Evolutionary conservation across 495 filamentous ascomycete genomes (phyloP), one percentile per base, ranked within the genome.

Genomic region (Neurospora tetrasperma): DNA sequence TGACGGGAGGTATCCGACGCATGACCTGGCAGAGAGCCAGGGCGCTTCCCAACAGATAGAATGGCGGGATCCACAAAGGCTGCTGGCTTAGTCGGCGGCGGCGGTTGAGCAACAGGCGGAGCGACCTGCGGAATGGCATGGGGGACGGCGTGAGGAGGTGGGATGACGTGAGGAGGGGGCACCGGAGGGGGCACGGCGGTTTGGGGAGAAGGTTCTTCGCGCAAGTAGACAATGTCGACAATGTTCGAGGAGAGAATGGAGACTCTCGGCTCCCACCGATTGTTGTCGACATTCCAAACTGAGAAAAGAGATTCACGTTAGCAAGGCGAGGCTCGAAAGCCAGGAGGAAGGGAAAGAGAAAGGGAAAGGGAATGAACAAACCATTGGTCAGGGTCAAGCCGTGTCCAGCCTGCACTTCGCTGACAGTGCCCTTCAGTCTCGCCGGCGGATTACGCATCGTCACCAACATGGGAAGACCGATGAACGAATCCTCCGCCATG

Each of bases 361-460:
- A 71, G 20, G 38, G n/a, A 39, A 43, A 72, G 39, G n/a, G 5
- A 10, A 59, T 27, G 43, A 43, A 75, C 86, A 73, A 84, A 96
- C 95, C 95, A 86, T 97, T 88, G 69, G 86, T 86, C 31, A 99
- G 86, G 31, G 90, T 89, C 75, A 99, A 84, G 54, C 89, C 88
- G 73, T 90, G 87, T 7, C 91, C 92, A 69, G 90, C 87, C 35
- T 85, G 82, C 42, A 98, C 89, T 75, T 89, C 85, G 68, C 87
- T 88, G 43, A 99, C 90, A 31, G 89, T 87, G 54, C 95, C 95
- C 74, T 88, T 87, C 66, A 97, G 81, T 74, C 87, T 86, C 18
- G 86, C 86, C 2, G 87, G 86, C 39, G 93, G 93, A 69, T 89
- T 80, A 70, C 83, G 87, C 70, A 97, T 84, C 14, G 90, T 94